phyloP scores from a whole-genome alignment of 192 early-diverging fungal genomes.

The Gaertneriomyces sp. region DNA sequence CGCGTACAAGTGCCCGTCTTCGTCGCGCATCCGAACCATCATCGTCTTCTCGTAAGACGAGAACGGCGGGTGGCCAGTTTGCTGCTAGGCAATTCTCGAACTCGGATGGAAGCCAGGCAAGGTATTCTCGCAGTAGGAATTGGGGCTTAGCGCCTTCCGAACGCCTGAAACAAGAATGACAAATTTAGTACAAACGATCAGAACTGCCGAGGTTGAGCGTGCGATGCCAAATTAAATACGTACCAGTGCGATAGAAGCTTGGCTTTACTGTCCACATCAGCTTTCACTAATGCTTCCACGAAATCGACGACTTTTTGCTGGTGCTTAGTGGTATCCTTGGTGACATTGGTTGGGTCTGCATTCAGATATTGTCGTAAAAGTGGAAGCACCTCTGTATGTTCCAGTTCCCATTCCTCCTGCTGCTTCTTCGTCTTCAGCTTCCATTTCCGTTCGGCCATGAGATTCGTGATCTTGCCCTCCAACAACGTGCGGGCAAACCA shows the following conservation, averaged over 20 bases:
- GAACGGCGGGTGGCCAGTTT: conserved; percentile 42
- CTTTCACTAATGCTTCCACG: conserved; percentile 28
- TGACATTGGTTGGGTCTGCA: conserved; percentile 41
- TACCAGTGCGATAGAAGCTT: conserved; percentile 40
- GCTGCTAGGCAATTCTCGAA: conserved; percentile 34
- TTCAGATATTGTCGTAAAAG: conserved; percentile 35
- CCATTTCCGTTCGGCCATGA: not conserved
- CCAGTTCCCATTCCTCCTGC: conserved; percentile 3
- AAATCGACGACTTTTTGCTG: conserved; percentile 39
- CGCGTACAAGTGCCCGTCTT: conserved; percentile 29
- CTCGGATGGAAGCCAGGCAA: conserved; percentile 44
- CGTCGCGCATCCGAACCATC: conserved; percentile 5
- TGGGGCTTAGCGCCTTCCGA: conserved; percentile 24
- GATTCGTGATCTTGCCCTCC: conserved; percentile 41
- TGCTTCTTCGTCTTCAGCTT: conserved; percentile 10
- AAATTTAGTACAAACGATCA: not conserved
- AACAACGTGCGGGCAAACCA: conserved; percentile 51
- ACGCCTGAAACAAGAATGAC: not conserved
- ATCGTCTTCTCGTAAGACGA: conserved; percentile 14
- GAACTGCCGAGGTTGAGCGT: not conserved
- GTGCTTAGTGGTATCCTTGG: conserved; percentile 43
- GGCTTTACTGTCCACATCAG: conserved; percentile 21
- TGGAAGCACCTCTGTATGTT: conserved; percentile 20
- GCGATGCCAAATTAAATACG: not conserved
- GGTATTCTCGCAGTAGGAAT: conserved; percentile 40